A percentile compares a stretch with the other conserved stretches of the same genome.
These are phyloP conservation scores for Quercus alba DNA, from an alignment of 306 rosid species.

Conservation along the genomic window DNA sequence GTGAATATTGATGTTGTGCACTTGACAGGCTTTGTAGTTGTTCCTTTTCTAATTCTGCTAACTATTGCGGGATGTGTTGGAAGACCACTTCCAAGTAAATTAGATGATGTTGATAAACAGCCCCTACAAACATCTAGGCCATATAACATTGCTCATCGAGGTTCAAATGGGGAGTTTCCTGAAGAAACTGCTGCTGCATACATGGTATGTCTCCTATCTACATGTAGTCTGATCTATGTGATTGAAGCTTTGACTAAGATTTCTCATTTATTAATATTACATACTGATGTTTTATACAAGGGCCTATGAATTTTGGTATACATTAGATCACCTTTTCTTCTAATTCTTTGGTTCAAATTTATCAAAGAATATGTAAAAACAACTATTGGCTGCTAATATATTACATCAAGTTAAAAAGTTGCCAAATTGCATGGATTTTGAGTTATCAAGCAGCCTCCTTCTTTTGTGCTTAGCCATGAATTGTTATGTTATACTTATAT, in stretches of 20 bases:
- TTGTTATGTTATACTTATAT: neutral
- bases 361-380: too few relatives aligned
- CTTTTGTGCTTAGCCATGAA: neutral
- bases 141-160: constrained; percentile 79
- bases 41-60: neutral
- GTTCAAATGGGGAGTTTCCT: constrained; percentile 86
- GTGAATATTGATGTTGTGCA: neutral
- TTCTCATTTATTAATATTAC: too few relatives aligned
- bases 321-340: too few relatives aligned
- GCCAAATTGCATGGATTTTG: neutral
- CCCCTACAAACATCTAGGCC: constrained; percentile 77
- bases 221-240: neutral
- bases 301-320: too few relatives aligned
- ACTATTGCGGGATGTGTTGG: neutral
- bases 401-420: too few relatives aligned
- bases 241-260: neutral
- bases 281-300: too few relatives aligned
- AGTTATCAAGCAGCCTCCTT: too few relatives aligned
- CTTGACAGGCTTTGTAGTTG: neutral
- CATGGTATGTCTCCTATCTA: constrained; percentile 33
- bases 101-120: neutral
- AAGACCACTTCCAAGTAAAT: neutral
- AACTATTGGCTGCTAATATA: too few relatives aligned
- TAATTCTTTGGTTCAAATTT: too few relatives aligned
- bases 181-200: constrained; percentile 83